Evolutionary conservation across 2,329 filamentous ascomycete genomes (phyloP).

Genomic region (Cercospora sp.): DNA sequence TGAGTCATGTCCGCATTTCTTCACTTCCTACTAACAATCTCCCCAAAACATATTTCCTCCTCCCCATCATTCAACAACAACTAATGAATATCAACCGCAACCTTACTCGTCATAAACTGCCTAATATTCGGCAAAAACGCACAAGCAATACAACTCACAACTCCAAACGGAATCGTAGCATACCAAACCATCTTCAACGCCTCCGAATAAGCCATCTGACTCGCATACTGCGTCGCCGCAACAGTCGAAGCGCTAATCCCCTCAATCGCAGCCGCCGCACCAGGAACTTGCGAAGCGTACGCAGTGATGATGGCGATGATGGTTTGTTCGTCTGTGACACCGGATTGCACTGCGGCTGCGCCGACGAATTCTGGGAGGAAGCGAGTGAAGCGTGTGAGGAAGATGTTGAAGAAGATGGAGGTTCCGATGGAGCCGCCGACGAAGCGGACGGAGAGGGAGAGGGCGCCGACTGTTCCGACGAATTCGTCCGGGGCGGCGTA

Average conservation of each 20-base stretch:
- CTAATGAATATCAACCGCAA: constrained; percentile 29
- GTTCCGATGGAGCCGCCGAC: constrained; percentile 62
- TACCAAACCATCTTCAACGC: constrained; percentile 30
- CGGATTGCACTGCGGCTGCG: constrained; percentile 42
- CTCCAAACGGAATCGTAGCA: constrained; percentile 30
- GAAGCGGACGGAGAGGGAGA: constrained; percentile 67
- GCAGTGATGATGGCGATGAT: constrained; percentile 19
- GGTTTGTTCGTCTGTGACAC: constrained; percentile 17
- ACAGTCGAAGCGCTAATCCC: constrained; percentile 19
- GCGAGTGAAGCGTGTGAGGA: constrained; percentile 48
- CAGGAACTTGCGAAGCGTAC: constrained; percentile 27
- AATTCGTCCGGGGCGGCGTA: constrained; percentile 64
- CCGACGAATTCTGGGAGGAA: constrained; percentile 55
- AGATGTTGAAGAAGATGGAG: constrained; percentile 53
- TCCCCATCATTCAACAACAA: not conserved
- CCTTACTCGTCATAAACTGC: constrained; percentile 29
- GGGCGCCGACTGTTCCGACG: constrained; percentile 66
- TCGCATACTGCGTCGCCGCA: constrained; percentile 27
- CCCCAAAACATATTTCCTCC: not conserved
- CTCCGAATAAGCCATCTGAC: constrained; percentile 27
- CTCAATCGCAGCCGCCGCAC: constrained; percentile 23
- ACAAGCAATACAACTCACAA: constrained; percentile 28
- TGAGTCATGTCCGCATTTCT: not conserved
- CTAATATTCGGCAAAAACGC: constrained; percentile 30
- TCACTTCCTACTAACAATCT: not conserved